Conservation (phyloP, 176 grass and related monocot species). For the Puya raimondii region DNA sequence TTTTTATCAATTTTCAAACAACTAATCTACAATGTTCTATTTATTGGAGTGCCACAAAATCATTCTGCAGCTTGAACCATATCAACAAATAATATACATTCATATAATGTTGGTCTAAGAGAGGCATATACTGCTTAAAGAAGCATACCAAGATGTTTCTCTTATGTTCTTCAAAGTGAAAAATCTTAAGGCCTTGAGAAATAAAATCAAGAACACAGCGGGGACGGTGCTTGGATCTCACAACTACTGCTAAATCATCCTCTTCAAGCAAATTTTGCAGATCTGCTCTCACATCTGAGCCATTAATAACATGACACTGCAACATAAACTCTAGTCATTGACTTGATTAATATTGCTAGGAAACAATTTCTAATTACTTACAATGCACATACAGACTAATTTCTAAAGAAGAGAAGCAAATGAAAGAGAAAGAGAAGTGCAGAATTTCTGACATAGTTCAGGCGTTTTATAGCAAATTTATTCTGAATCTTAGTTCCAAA, state of each 20-base stretch:
- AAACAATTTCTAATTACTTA: not conserved
- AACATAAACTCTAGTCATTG: conserved; percentile 11
- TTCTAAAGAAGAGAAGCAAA: too few species aligned
- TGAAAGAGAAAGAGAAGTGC: too few species aligned
- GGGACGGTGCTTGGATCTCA: conserved; percentile 63
- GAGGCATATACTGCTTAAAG: not conserved
- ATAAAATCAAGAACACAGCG: conserved; percentile 89
- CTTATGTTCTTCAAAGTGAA: conserved; percentile 64
- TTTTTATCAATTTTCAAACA: too few species aligned
- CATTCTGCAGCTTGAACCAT: not conserved
- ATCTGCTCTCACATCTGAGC: conserved; percentile 57
- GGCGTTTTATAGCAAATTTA: too few species aligned
- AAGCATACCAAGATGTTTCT: conserved; percentile 46
- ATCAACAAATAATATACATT: not conserved
- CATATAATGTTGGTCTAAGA: conserved; percentile 2
- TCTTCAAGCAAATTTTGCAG: conserved; percentile 59
- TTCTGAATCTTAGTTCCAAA: too few species aligned
- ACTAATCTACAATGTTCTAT: too few species aligned
- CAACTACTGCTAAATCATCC: conserved; percentile 56
- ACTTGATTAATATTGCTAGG: not conserved
- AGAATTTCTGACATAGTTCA: too few species aligned
- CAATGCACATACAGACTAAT: not conserved
- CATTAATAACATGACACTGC: conserved; percentile 75
- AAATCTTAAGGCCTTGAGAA: conserved; percentile 51
- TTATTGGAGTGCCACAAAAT: too few species aligned